Base-by-base conservation (phyloP, 2,329 filamentous ascomycete species). In the Aspergillus persii region DNA sequence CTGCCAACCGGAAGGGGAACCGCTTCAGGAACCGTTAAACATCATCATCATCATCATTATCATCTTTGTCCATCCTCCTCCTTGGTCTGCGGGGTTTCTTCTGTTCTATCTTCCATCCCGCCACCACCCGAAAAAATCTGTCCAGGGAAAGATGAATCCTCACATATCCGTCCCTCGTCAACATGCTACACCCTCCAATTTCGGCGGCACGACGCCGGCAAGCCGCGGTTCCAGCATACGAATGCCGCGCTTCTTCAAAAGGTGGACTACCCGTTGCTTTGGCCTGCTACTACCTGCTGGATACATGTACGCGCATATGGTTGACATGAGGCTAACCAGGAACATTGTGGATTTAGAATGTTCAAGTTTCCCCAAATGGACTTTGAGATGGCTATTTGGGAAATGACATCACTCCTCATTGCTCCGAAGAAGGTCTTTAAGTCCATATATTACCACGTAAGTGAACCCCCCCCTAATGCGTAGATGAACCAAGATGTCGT, bases 321-420 rank as follows among this genome's bases (percentile, higher is more conserved):
- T 47, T 27, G 23, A 47, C 4, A 18, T 23, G 46, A 50, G 48
- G 33, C 56, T 58, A 41, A 58, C 47, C 27, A 12, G 15, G 63
- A 67, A 51, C 66, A 56, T 8, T 11, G 26, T 15, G 27, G n/a
- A 12, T 41, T 23, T 53, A 83, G 81, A 59, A 76, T 89, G 53
- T 88, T 89, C 81, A 89, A 89, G 73, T 89, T 89, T 69, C 86
- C 86, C 9, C 86, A 88, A 67, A 89, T 89, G 87, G 87, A 89
- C 78, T 89, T 89, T 71, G 87, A 89, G 71, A 88, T 88, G 81
- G 87, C 87, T 23, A 84, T 88, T 66, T 89, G 87, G 87, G 87
- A 89, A 73, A 89, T 89, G 84, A 87, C 85, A 62, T 85, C 83
- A 67, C 78, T 89, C 55, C 80, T 89, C 63, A 85, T 89, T 70